Base-by-base conservation (phyloP, 1,284 basidiomycete genomes). In the Austroboletus niveus region DNA sequence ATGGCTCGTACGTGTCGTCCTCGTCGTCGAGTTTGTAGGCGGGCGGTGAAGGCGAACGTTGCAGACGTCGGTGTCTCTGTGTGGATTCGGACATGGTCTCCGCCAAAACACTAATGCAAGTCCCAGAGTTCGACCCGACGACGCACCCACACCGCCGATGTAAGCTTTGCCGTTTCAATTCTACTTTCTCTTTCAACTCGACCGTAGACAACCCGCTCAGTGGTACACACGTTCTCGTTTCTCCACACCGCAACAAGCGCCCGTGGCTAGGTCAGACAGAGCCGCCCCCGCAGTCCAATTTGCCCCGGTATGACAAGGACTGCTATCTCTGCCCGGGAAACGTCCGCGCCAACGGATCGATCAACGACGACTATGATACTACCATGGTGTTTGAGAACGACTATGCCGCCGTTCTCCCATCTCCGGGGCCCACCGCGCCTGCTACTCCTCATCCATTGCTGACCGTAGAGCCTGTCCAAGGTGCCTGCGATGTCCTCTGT, bases 261-360 rank as follows among this genome's bases (percentile, higher is more conserved):
- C 90, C 89, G 10, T 93, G 89, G 89, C 78, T 87, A 49, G 93
- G 93, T 29, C 92, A 95, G 66, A 82, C 84, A 1, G 92, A 96
- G 60, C 71, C 82, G 2, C 76, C 84, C 0, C 78, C 85, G 53
- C 51, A 75, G 2, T 60, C 71, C 7, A 64, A 71, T 35, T 75
- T 89, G 3, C 89, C 89, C 0, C 55, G 77, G 38, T 85, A 94
- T 66, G 94, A 97, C 62, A 76, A 82, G 5, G 72, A 77, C 38
- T 98, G 95, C 66, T 96, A 94, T 69, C 82, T 98, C 41, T 98
- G 95, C 63, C 94, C 95, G 0, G 86, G 93, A 15, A 97, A 98
- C 66, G 64, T 71, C 24, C 82, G 95, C n/a, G 84, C 87, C 1
- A 85, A 85, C 7, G 94, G 92, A 0, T 70, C 81, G 53, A 66